phyloP scores from a whole-genome alignment of 2,329 filamentous ascomycete species.

The Coniochaeta prunicola region DNA sequence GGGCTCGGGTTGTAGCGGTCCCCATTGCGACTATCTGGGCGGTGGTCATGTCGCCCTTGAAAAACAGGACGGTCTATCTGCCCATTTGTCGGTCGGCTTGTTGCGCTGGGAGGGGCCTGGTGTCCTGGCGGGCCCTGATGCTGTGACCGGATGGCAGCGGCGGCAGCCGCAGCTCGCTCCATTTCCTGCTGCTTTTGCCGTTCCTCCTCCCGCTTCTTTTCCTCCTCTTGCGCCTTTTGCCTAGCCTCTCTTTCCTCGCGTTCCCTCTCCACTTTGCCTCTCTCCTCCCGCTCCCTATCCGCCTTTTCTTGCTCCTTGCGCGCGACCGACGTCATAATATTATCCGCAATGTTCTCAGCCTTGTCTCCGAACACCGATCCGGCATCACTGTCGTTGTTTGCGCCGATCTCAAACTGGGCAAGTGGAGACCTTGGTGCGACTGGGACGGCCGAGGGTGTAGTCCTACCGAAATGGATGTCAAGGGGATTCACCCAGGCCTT shows the following conservation, averaged over 20 bases:
- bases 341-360: conserved; percentile 18
- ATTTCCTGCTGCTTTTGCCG: background rate
- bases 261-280: conserved; percentile 8
- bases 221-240: conserved; percentile 12
- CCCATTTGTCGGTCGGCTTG: background rate
- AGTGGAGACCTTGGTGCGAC: conserved; percentile 29
- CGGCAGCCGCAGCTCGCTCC: background rate
- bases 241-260: conserved; percentile 16
- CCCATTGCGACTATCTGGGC: conserved; percentile 1
- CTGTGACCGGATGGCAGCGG: background rate
- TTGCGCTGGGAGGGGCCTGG: background rate
- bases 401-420: conserved; percentile 28
- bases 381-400: background rate
- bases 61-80: background rate
- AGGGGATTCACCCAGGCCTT: conserved; percentile 39
- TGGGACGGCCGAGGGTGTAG: conserved; percentile 17
- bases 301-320: conserved; percentile 12
- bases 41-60: background rate
- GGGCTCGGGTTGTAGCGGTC: background rate
- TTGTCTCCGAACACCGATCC: conserved; percentile 22
- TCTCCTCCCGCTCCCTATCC: conserved; percentile 9
- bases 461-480: conserved; percentile 34
- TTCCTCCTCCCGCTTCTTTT: conserved; percentile 11
- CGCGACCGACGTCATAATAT: conserved; percentile 15
- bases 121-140: background rate